Base-by-base conservation (phyloP, 192 early-diverging fungal species). In the Podila epigama region DNA sequence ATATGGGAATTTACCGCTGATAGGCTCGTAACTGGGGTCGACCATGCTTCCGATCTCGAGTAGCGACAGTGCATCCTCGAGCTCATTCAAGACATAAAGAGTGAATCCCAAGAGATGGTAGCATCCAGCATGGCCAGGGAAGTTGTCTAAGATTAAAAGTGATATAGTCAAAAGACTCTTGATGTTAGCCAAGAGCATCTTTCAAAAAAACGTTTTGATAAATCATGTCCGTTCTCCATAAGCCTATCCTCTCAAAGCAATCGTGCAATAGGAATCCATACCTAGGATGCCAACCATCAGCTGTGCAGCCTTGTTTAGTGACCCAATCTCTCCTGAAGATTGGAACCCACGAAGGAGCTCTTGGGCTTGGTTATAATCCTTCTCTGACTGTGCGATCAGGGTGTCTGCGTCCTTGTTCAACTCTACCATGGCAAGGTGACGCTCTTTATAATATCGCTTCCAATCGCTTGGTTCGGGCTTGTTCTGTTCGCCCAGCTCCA, bases 91-190 rank as follows among this genome's bases (percentile, higher is more conserved):
- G 2, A 87, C 81, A 58, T 81, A 87, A 5, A 84, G 66, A 29
- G 84, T 79, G 48, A 87, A 87, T 32, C 68, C 85, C 8, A 87
- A 66, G 35, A 87, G 60, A 61, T 87, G 81, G 68, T 87, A 87
- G 59, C 83, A 84, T 25, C 83, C 85, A 34, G 81, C 83, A 69
- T 87, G 83, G 20, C 68, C 79, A 48, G 85, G 85, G 35, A 84
- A 87, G 35, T 83, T 66, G 18, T 87, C 85, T 77, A 56, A 48
- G 22, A 54, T 20, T 34, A 22, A 11, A 34, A 34, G 11, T 0
- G 13, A 39, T 13, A 41, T 16, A 22, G 6, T n/a, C 15, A 18
- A n/a, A 44, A 5, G 44, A 48, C 12, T 22, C 9, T 22, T 48
- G 6, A 22, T 18, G 6, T 48, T 48, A 25, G 44, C 25, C 20